Base-by-base conservation (phyloP, 371 early-diverging fungal genomes). In the Circinella minor region DNA sequence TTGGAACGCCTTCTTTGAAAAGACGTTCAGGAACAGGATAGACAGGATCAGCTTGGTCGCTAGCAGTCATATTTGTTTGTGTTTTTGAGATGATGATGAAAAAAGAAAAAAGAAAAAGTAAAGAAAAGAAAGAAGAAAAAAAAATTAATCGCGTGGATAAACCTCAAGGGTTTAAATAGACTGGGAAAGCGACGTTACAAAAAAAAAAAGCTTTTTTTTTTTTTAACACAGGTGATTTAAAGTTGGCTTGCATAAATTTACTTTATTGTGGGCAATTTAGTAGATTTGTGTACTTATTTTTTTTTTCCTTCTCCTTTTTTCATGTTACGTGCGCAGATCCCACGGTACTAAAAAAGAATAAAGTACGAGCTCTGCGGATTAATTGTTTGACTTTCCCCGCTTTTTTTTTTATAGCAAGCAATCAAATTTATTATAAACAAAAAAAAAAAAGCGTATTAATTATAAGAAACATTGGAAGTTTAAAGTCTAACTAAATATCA, bases 21-120 rank as follows among this genome's bases (percentile, higher is more conserved):
- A 87, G 78, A 15, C 88, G 76, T 27, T 71, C 64, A 46, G 86
- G 85, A 38, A 88, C 84, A 9, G 79, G 82, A 65, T 74, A 77
- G 46, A 85, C 65, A 51, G 77, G 77, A 64, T 72, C 70, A 48
- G 55, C 57, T 10, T n/a, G 37, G 6, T 54, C 65, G 20, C 47
- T 39, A 34, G 48, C 51, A 36, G 65, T 65, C 65, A 65, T 65
- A 27, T 15, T 57, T 7, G 20, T 57, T 34, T 57, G 6, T 27
- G 27, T 27, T 27, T 27, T 27, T 36, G 17, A 49, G 65, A 6
- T 4, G 51, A 17, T 13, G 51, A 51, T 5, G 15, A 51, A 13
- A 51, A 14, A 49, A 54, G 36, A 51, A 11, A 38, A 65, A 65
- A 36, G 13, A 43, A 43, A 43, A 11, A 43, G 43, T 43, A 43